Base-by-base conservation (phyloP, 345 rosid species). In the Pistacia integerrima region DNA sequence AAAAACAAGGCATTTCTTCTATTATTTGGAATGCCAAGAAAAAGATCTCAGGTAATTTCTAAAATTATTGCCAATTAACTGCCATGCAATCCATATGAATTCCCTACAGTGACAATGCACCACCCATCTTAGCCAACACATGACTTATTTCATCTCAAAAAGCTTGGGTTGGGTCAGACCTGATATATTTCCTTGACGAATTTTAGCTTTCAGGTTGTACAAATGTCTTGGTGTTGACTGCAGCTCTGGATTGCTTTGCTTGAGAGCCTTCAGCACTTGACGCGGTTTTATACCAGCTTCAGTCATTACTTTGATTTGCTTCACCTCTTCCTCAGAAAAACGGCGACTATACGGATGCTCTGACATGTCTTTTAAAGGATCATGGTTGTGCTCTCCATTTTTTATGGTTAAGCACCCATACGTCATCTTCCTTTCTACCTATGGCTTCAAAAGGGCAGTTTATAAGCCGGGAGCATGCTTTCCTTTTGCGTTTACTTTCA, bases 261-360 rank as follows among this genome's bases (percentile, higher is more conserved):
- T 81, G 71, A 85, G 80, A 79, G 83, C 56, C 79, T 83, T 83
- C 16, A 85, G 75, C 59, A 85, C 88, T 83, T 85, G 86, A 41
- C 86, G 84, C 20, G 88, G 88, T 71, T 83, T 85, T 79, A 81
- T 44, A 75, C 88, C 88, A 76, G 84, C 86, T 67, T 85, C 88
- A 59, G 86, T 83, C 86, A 83, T 83, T 59, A 67, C 49, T 77
- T 77, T 83, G 60, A 85, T 85, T 85, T 81, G 84, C 61, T 83
- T 78, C 28, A 85, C 83, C 62, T 85, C 86, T 62, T 81, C 88
- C 82, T 85, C 86, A 28, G 86, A 78, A 59, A 85, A 85, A 77
- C 86, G 83, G 9, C 83, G 86, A 77, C 84, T 85, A 66, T 81
- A 85, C 68, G 88, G 88, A 83, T 83, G 88, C 67, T 85, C 88